A percentile compares a stretch with the other conserved stretches of the same genome.
These are phyloP conservation scores for Agarophyton chilense DNA, from an alignment of 23 red algal genomes.

Conservation along the genomic window DNA sequence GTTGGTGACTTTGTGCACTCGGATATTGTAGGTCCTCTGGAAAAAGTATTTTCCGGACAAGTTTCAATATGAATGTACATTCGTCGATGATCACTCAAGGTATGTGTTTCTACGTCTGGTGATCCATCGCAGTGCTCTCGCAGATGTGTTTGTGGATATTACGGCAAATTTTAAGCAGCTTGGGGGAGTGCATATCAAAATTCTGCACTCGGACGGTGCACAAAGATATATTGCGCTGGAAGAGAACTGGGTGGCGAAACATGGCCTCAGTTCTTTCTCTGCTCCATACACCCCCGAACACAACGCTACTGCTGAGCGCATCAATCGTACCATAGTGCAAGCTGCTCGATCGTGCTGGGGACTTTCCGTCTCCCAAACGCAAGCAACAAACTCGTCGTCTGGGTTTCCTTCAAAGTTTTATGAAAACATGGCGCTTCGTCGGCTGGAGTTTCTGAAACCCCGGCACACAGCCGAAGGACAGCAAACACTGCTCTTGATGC, in stretches of 20 bases:
- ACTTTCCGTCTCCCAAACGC: too few relatives aligned
- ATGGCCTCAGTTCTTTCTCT: neutral
- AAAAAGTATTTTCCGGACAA: neutral
- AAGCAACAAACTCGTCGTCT: too few relatives aligned
- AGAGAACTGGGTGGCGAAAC: neutral
- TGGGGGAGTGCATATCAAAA: neutral
- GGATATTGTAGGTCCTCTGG: too few relatives aligned
- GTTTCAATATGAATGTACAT: conserved; percentile 29
- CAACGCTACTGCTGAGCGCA: conserved; percentile 14
- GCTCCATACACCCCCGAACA: conserved; percentile 20
- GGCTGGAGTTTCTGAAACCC: too few relatives aligned
- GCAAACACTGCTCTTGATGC: too few relatives aligned
- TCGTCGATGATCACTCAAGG: conserved; percentile 43
- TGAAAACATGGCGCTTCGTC: too few relatives aligned
- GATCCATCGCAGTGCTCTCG: neutral
- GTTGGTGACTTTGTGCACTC: too few relatives aligned
- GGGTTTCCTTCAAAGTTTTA: too few relatives aligned
- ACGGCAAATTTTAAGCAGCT: conserved; percentile 21
- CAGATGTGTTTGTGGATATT: neutral
- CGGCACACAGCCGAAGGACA: too few relatives aligned
- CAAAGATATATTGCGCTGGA: neutral
- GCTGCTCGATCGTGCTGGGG: neutral
- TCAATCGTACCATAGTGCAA: conserved; percentile 28
- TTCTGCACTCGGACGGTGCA: too few relatives aligned
- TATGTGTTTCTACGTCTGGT: conserved; percentile 13